Base-by-base conservation (phyloP, 306 rosid genomes). In the Lotus japonicus region DNA sequence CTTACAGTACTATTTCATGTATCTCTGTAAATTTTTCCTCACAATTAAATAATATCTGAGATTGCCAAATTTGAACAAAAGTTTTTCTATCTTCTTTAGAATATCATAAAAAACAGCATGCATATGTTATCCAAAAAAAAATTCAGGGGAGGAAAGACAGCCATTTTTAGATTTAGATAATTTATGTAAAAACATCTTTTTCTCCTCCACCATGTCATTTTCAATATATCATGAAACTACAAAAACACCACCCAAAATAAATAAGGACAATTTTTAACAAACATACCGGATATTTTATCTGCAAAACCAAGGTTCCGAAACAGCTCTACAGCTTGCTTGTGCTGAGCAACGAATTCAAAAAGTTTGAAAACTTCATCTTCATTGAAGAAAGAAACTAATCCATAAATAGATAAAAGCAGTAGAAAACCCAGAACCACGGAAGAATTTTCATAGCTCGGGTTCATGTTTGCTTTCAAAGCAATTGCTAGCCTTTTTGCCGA, bases 401-500 rank as follows among this genome's bases (percentile, higher is more conserved):
- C 79, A 64, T 82, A 87, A 15, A 77, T 21, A 17, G 62, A 70
- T 44, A 85, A 11, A 45, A 90, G 72, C 46, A 69, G 83, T 59
- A 90, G 72, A 75, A 86, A 84, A 43, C 71, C 81, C 67, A 90
- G 65, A 76, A 65, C 66, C 73, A 66, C 87, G 74, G 66, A 49
- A 23, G 81, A 77, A 59, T 78, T 54, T 64, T 70, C 83, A 11
- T 43, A 7, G 42, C 60, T 44, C 52, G 48, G 64, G 62, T 44
- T 21, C 42, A 82, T 64, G 54, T 66, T 72, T 0, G 41, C 66
- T 79, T 78, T 77, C 89, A 89, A 79, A 14, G 67, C 68, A 58
- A 67, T 5, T 43, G 87, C 90, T 12, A 90, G 58, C 61, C 81
- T 81, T 77, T 46, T 23, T 13, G 95, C 92, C 73, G 70, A 78